Conservation (phyloP, 2,329 filamentous ascomycete genomes). For the Neofusicoccum umdonicola region DNA sequence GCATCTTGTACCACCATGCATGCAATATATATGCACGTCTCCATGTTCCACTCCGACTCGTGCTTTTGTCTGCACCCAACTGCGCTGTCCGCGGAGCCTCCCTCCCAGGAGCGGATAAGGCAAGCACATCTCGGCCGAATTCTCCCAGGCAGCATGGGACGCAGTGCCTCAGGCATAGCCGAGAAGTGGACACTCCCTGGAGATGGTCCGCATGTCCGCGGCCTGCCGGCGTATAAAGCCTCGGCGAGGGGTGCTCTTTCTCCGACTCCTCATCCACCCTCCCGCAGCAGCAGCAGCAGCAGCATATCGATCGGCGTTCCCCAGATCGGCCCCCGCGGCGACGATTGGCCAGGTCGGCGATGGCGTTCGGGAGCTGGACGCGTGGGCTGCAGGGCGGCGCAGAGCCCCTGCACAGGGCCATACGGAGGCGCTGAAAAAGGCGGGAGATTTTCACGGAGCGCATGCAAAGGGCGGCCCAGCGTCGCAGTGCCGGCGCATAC, state of each 20-base stretch:
- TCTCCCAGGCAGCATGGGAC: no score
- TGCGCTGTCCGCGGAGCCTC: no score
- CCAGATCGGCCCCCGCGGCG: background rate
- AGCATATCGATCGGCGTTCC: background rate
- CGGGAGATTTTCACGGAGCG: background rate
- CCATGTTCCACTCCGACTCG: no score
- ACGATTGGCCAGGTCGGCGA: background rate
- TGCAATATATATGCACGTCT: no score
- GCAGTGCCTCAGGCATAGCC: no score
- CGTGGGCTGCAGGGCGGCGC: slow-evolving; percentile 7
- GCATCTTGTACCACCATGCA: background rate
- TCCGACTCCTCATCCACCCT: background rate
- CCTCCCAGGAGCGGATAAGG: no score
- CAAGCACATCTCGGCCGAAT: no score
- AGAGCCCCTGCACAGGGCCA: background rate
- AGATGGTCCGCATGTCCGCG: no score
- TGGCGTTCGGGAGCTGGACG: background rate
- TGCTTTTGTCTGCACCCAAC: no score
- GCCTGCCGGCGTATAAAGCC: background rate
- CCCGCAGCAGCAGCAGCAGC: background rate
- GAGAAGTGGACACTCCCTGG: no score
- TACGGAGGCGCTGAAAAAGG: background rate
- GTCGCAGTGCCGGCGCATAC: background rate
- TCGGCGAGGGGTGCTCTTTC: background rate
- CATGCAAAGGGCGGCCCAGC: no score